phyloP scores from a whole-genome alignment of 306 rosid species.

The Notholithocarpus densiflorus region DNA sequence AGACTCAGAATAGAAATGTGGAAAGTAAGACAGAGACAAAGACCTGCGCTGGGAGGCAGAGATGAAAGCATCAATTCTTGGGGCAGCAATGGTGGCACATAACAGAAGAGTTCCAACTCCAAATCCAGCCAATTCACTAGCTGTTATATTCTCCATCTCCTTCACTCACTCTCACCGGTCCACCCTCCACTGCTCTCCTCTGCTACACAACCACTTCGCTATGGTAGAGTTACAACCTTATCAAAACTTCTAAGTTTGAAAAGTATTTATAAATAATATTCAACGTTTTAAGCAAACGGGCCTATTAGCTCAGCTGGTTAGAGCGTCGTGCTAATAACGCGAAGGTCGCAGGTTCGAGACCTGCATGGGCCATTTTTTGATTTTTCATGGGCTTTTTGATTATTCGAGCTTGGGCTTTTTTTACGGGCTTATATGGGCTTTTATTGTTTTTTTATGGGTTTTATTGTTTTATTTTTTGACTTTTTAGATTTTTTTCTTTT shows the following conservation, averaged over 20 bases:
- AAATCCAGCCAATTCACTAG: conserved; percentile 81
- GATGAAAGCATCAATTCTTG: conserved; percentile 76
- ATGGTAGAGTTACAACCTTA: not conserved
- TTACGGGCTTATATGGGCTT: too few relatives aligned
- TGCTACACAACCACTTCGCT: not conserved
- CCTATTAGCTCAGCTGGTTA: conserved; percentile 93
- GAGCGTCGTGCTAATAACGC: conserved; percentile 92
- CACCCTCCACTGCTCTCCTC: not conserved
- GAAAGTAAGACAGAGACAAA: not conserved
- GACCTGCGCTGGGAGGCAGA: conserved; percentile 85
- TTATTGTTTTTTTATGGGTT: too few relatives aligned
- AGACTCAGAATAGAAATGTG: not conserved
- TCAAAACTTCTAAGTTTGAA: not conserved
- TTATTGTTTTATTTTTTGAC: too few relatives aligned
- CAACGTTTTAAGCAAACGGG: not conserved
- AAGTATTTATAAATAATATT: not conserved
- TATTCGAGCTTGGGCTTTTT: not conserved
- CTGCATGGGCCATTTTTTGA: conserved; percentile 61
- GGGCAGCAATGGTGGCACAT: conserved; percentile 81
- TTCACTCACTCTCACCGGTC: not conserved
- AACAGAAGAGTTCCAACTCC: conserved; percentile 77
- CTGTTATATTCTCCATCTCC: conserved; percentile 70
- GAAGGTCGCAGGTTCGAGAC: conserved; percentile 97
- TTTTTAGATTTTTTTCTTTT: too few relatives aligned
- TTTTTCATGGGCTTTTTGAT: too few relatives aligned